Evolutionary conservation across 1,139 yeast species (phyloP).

Genomic region (Suzukiozyma palmioleophila): DNA sequence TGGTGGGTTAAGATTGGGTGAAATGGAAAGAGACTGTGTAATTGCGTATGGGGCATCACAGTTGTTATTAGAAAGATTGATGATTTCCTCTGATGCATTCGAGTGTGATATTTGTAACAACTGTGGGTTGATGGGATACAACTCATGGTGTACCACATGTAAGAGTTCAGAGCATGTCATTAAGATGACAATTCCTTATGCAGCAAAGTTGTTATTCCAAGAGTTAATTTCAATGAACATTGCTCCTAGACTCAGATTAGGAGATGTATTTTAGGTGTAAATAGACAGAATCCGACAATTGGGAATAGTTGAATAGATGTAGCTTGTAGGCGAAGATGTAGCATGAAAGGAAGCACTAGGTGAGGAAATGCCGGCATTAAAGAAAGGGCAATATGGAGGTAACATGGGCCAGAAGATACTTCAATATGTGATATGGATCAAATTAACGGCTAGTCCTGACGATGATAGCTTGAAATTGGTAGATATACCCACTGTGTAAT

Average conservation of each 20-base stretch:
- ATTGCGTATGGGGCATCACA: constrained; percentile 99
- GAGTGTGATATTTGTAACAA: constrained; percentile 92
- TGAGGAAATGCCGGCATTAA: too few species aligned
- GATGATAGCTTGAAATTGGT: too few species aligned
- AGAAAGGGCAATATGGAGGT: too few species aligned
- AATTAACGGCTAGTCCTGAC: too few species aligned
- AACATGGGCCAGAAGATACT: too few species aligned
- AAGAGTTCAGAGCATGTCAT: constrained; percentile 81
- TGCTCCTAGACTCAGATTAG: constrained; percentile 88
- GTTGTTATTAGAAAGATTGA: constrained; percentile 83
- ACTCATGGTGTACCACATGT: constrained; percentile 96
- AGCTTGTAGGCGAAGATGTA: too few species aligned
- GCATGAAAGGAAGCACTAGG: too few species aligned
- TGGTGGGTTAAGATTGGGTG: constrained; percentile 99
- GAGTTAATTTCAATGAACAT: constrained; percentile 95
- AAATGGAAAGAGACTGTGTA: constrained; percentile 99
- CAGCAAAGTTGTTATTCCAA: constrained; percentile 93
- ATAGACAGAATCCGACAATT: not conserved
- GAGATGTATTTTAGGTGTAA: constrained; percentile 61
- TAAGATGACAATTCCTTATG: constrained; percentile 96
- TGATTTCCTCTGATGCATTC: constrained; percentile 96
- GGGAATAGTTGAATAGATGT: too few species aligned
- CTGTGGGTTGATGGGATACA: constrained; percentile 98
- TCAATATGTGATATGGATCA: too few species aligned
- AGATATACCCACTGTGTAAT: too few species aligned